A percentile compares a stretch with the other conserved stretches of the same genome.
phyloP scores from a whole-genome alignment of 2,329 filamentous ascomycete species.

The Leptodontidium sp. region DNA sequence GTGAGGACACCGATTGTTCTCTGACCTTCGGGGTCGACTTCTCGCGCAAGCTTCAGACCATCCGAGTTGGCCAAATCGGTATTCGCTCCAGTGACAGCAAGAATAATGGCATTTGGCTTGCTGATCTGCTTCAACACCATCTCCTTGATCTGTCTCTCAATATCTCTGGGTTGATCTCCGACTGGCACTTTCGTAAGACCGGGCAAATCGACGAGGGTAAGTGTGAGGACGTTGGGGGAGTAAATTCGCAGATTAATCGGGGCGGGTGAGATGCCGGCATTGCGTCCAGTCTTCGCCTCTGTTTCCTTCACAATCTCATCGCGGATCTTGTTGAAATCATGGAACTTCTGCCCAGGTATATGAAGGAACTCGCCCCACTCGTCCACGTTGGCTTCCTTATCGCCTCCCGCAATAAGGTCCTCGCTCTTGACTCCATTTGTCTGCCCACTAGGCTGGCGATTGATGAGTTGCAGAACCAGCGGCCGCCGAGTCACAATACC shows the following conservation, averaged over 20 bases:
- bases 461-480: slow-evolving; percentile 97
- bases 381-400: slow-evolving; percentile 89
- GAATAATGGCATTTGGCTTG: slow-evolving; percentile 97
- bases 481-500: slow-evolving; percentile 97
- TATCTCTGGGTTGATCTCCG: slow-evolving; percentile 94
- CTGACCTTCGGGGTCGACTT: slow-evolving; percentile 97
- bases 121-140: slow-evolving; percentile 99
- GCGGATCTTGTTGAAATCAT: slow-evolving; percentile 97
- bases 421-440: slow-evolving; percentile 78
- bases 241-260: slow-evolving; percentile 99
- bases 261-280: slow-evolving; percentile 93
- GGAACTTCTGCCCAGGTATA: slow-evolving; percentile 96
- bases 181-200: slow-evolving; percentile 97
- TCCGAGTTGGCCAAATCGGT: slow-evolving; percentile 99
- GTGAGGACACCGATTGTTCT: slow-evolving; percentile 98
- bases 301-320: slow-evolving; percentile 98
- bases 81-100: slow-evolving; percentile 96
- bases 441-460: slow-evolving; percentile 71
- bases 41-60: slow-evolving; percentile 92
- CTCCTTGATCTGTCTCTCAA: slow-evolving; percentile 94
- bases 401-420: slow-evolving; percentile 69
- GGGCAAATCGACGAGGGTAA: slow-evolving; percentile 95
- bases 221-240: slow-evolving; percentile 95
- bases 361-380: slow-evolving; percentile 99
- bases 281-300: slow-evolving; percentile 93